Evolutionary conservation across 2,329 filamentous ascomycete species (phyloP).

Genomic region (Metarhizium guizhouense): DNA sequence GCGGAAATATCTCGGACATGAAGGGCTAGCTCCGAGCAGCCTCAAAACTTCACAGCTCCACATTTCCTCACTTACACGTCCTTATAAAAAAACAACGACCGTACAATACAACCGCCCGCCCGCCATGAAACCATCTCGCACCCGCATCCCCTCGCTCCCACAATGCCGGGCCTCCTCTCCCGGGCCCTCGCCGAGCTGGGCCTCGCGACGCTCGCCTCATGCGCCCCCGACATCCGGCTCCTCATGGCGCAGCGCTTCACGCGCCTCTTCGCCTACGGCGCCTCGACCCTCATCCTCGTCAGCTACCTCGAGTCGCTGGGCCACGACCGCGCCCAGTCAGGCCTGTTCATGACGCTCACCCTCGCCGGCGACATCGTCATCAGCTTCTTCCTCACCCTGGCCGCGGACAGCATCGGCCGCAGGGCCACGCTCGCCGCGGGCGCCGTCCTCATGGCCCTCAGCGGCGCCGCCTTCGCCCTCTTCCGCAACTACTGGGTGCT

Average conservation of each 20-base stretch:
- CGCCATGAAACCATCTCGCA: too few relatives aligned
- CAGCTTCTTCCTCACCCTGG: slow-evolving; percentile 48
- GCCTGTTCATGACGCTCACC: slow-evolving; percentile 58
- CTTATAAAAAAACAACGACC: too few relatives aligned
- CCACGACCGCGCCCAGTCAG: slow-evolving; percentile 42
- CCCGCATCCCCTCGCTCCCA: background rate
- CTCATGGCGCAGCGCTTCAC: slow-evolving; percentile 51
- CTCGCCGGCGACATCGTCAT: slow-evolving; percentile 50
- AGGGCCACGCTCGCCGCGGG: slow-evolving; percentile 44
- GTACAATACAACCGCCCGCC: too few relatives aligned
- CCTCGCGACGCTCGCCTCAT: slow-evolving; percentile 15
- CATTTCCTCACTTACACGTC: too few relatives aligned
- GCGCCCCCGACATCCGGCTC: slow-evolving; percentile 40
- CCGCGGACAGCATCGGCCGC: slow-evolving; percentile 50
- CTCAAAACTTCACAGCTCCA: too few relatives aligned
- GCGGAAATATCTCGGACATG: background rate
- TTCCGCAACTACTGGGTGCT: slow-evolving; percentile 48
- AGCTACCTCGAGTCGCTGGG: slow-evolving; percentile 42
- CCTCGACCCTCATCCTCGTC: slow-evolving; percentile 47
- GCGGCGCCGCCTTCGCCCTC: slow-evolving; percentile 46
- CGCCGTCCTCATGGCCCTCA: slow-evolving; percentile 44
- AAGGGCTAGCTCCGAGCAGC: too few relatives aligned
- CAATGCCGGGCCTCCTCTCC: background rate
- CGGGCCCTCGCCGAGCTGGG: slow-evolving; percentile 15
- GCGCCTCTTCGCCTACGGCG: slow-evolving; percentile 55